Evolutionary conservation across 2,329 filamentous ascomycete species (phyloP).

Genomic region (Claviceps cyperi): DNA sequence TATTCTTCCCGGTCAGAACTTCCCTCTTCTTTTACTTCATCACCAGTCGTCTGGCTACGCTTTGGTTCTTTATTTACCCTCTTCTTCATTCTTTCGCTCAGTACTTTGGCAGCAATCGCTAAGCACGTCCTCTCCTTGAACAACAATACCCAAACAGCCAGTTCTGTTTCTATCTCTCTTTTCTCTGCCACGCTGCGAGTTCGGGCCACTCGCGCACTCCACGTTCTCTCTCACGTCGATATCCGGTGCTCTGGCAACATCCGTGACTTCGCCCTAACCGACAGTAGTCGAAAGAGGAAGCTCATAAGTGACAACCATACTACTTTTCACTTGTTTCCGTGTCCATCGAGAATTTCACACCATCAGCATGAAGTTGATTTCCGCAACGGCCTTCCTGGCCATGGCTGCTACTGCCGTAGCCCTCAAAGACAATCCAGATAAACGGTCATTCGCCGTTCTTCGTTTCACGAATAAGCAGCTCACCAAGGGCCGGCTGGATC

Average conservation of each 20-base stretch:
- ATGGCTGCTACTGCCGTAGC: constrained; percentile 22
- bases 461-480: constrained; percentile 54
- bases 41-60: constrained; percentile 1
- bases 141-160: constrained; percentile 11
- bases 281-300: not conserved
- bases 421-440: constrained; percentile 26
- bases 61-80: constrained; percentile 6
- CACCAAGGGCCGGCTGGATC: constrained; percentile 49
- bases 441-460: constrained; percentile 50
- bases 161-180: constrained; percentile 17
- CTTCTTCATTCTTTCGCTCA: not conserved
- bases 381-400: constrained; percentile 21
- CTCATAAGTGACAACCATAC: not conserved
- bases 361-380: constrained; percentile 22
- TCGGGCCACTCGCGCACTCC: constrained; percentile 10
- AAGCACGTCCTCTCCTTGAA: constrained; percentile 22
- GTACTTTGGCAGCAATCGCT: constrained; percentile 13
- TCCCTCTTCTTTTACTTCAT: constrained; percentile 6
- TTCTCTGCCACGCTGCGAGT: constrained; percentile 13
- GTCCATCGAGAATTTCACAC: not conserved
- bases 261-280: constrained; percentile 6
- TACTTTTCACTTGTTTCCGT: too few species aligned
- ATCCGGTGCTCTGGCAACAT: constrained; percentile 21
- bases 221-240: constrained; percentile 13
- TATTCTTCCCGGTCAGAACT: not conserved